These are phyloP conservation scores for Tillandsia leiboldiana DNA, from an alignment of 176 grass and related monocot species.

Conservation along the genomic window DNA sequence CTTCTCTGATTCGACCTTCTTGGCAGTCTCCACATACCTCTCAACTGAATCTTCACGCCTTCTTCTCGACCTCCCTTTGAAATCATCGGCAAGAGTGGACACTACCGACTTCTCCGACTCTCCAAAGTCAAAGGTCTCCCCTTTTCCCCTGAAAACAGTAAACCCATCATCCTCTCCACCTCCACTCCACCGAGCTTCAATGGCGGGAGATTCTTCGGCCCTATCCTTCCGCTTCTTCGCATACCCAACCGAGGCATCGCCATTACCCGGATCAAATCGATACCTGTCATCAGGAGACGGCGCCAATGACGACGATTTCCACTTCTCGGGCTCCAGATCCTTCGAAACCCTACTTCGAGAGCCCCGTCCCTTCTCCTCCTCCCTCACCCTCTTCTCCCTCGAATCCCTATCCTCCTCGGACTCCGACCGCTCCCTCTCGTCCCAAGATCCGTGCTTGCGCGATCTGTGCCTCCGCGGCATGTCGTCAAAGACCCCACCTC, in stretches of 20 bases:
- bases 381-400: constrained; percentile 4
- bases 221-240: neutral
- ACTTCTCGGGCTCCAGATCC: neutral
- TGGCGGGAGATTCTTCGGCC: neutral
- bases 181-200: neutral
- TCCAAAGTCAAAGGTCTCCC: neutral
- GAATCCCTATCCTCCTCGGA: constrained; percentile 16
- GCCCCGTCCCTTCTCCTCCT: neutral
- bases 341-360: neutral
- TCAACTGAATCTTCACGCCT: neutral
- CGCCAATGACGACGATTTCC: neutral
- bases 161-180: neutral
- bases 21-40: too few species aligned
- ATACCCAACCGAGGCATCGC: neutral
- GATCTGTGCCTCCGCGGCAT: constrained; percentile 27
- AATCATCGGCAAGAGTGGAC: neutral
- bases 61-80: neutral
- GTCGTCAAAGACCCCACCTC: neutral
- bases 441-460: constrained; percentile 12
- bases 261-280: neutral
- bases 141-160: neutral
- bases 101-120: neutral
- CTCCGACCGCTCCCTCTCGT: constrained; percentile 20
- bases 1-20: too few species aligned
- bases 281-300: neutral